Evolutionary conservation across 108 stramenopile species (phyloP), one percentile per base, ranked within the genome.

Genomic region (Schizochytrium sp.): DNA sequence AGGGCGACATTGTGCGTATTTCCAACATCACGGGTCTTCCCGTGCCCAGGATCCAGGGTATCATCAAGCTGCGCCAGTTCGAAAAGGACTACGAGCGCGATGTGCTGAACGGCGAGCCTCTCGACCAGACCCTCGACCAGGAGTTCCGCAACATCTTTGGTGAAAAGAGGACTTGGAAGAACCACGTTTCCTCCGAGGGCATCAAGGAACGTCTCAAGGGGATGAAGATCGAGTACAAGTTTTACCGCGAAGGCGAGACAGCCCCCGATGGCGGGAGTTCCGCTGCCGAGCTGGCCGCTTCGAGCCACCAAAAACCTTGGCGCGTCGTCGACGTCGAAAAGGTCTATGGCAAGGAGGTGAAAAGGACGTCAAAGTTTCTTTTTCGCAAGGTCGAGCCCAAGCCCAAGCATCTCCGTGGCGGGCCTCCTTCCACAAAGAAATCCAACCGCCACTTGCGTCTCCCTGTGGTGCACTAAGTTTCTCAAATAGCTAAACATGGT

Each of bases 11-110:
- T 12, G 28, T 25, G 25, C 45, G 76, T 3, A 83, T 83, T 12
- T 47, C 76, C 23, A 25, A 47, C 51, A 21, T 83, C 28, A 83
- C 76, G n/a, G 76, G 76, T 16, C 76, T 83, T 6, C 5, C 76
- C n/a, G 51, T 83, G 5, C 45, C 45, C 48, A 83, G 2, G 4
- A 47, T 83, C 3, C 76, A 83, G 51, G 76, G 76, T 1, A 83
- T 83, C 28, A 53, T 83, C 28, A 83, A 83, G 51, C 12, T 83
- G 45, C 48, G 45, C 76, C 48, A 47, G 3, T 53, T 21, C 23
- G 76, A 83, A 45, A 83, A 83, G 76, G 76, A 47, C 51, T 53
- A 53, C 76, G 76, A 83, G 76, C 48, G 51, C 48, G 51, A 83
- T 12, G n/a, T 12, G 48, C 63, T 69, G 21, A 23, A 23, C 25